Conservation (phyloP, 805 yeast genomes). For the Naumovozyma dairenensis region DNA sequence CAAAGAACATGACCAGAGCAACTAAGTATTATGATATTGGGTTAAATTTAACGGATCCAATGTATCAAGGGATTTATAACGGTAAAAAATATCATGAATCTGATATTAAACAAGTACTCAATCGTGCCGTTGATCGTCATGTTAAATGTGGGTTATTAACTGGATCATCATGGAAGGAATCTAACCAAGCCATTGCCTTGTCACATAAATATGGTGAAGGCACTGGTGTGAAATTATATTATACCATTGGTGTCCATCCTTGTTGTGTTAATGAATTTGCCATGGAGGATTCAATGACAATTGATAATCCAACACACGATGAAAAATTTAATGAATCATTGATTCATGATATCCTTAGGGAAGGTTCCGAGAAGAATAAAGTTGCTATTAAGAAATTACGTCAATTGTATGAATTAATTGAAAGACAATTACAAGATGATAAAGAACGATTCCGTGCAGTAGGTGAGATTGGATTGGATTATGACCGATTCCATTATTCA, state of each 20-base stretch:
- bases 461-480: slow-evolving; percentile 95
- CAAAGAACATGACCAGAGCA: not conserved
- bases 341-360: slow-evolving; percentile 3
- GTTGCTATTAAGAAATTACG: slow-evolving; percentile 11
- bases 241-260: slow-evolving; percentile 94
- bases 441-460: slow-evolving; percentile 61
- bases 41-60: slow-evolving; percentile 78
- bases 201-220: slow-evolving; percentile 27
- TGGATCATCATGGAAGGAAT: slow-evolving; percentile 68
- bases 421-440: slow-evolving; percentile 38
- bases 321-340: slow-evolving; percentile 11
- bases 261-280: slow-evolving; percentile 61
- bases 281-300: slow-evolving; percentile 19
- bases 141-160: slow-evolving; percentile 71
- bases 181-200: slow-evolving; percentile 48
- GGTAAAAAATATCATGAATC: slow-evolving; percentile 56
- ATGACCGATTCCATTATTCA: slow-evolving; percentile 77
- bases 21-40: slow-evolving; percentile 37
- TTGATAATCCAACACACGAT: slow-evolving; percentile 22
- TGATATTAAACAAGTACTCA: slow-evolving; percentile 56
- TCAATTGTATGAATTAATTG: slow-evolving; percentile 41
- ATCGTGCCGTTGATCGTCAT: slow-evolving; percentile 53
- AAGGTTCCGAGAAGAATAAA: slow-evolving; percentile 4
- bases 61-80: slow-evolving; percentile 76
- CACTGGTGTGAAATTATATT: slow-evolving; percentile 30